Base-by-base conservation (phyloP, 768 basidiomycete genomes). In the Panaeolus cyanescens region DNA sequence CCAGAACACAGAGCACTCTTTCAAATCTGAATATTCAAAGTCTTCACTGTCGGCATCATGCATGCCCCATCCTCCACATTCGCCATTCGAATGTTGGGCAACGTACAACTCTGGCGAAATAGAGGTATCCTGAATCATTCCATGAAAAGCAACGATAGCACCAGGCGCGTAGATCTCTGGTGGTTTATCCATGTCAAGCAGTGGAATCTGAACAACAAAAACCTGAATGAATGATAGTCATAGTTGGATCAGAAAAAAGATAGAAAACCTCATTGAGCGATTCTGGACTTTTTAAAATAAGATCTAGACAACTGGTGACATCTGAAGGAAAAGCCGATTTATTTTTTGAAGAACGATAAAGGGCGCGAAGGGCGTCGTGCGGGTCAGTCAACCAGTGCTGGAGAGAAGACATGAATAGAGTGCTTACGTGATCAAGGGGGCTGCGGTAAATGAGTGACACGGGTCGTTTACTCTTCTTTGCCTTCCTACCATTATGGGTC, bases 61-160 rank as follows among this genome's bases (percentile, higher is more conserved):
- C 25, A 90, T 73, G 5, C 90, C 92, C 92, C 92, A 93, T n/a
- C 92, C 92, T 28, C 90, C 91, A 59, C 82, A 85, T 40, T 67
- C 68, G 1, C 77, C 79, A 33, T 76, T 71, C 40, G 68, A 59
- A 25, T 77, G 71, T 39, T 69, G 78, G 2, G 85, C 81, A 39
- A 91, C 76, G 72, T 94, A 94, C 63, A 95, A 78, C 69, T 93
- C 90, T 0, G 85, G 83, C 5, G 89, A 85, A 17, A 83, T 69
- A 2, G 91, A 91, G 2, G 91, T 92, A 68, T 93, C 92, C 71
- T 95, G 93, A 31, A 93, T 79, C 89, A 93, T 91, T 25, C 83
- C 88, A 32, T 85, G 82, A 71, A 93, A 93, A 19, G 83, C 79
- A 3, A 94, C 89, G 4, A 93, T 80, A 0, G 85, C 74, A n/a